Base-by-base conservation (phyloP, 2,329 filamentous ascomycete species). In the Diaporthe sp. region DNA sequence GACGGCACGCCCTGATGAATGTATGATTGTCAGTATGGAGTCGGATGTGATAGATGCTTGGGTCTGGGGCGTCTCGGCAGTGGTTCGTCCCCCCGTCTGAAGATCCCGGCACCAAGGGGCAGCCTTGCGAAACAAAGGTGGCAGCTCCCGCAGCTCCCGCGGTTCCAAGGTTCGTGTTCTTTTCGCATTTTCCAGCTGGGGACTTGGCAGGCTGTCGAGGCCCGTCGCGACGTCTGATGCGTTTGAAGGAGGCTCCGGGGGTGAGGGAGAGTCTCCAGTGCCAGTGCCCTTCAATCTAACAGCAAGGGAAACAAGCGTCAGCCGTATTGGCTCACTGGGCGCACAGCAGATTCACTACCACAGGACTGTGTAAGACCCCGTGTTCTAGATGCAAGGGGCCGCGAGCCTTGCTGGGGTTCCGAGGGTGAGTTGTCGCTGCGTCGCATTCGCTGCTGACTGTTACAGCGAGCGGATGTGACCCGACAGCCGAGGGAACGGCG, bases 11-110 rank as follows among this genome's bases (percentile, higher is more conserved):
- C 28, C 51, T 46, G 39, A 59, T 71, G 51, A 51, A 31, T 44
- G 55, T 71, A 37, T 71, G 68, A 57, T 71, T 71, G 53, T 71
- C 68, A 46, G 68, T n/a, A 71, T 58, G 68, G 68, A 37, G 51
- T 58, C 53, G 39, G 67, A 70, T 57, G 39, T 70, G 51, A 70
- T 44, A 59, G 68, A 71, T 58, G 46, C 34, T 65, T 67, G 46
- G 46, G 34, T 68, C 49, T 68, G 65, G 65, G 59, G 46, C 49
- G 65, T 69, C 65, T 69, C 65, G 49, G 49, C 65, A 69, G 46
- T 55, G 65, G 65, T 69, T 69, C 65, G 49, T 55, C 49, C 65
- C 46, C 65, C 34, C 34, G 65, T 55, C 65, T 53, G 34, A 55
- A 55, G 49, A 69, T 69, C 49, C 65, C 65, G 17, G 65, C 65